Base-by-base conservation (phyloP, 1,284 basidiomycete genomes). In the Lignosus rhinocerotis region DNA sequence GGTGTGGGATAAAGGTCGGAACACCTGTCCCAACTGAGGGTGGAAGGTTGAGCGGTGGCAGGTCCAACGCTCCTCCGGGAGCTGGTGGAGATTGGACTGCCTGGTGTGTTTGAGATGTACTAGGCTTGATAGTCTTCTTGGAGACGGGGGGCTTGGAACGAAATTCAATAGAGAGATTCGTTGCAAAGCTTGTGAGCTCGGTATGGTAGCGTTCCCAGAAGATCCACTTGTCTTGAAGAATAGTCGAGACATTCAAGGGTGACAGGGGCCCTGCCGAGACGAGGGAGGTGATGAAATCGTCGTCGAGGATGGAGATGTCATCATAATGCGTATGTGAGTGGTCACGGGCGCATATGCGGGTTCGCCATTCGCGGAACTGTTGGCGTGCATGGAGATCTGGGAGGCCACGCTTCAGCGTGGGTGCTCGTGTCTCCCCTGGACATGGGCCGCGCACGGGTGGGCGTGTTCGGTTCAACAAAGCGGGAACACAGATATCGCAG, bases 361-460 rank as follows among this genome's bases (percentile, higher is more conserved):
- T 12, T 6, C 63, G 44, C 63, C 63, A 65, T 31, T 46, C 31
- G 11, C 42, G 19, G 4, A 65, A 53, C n/a, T n/a, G 11, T 1
- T 9, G 9, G 41, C 53, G 39, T 0, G 53, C 54, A 1, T 8
- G 25, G 12, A 25, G 16, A 25, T 60, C 58, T n/a, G 51, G 48
- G 4, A 42, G 12, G 12, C 53, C 59, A 17, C 43, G 38, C 17
- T 44, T 41, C 16, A n/a, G 44, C 33, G 79, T 83, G 32, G 19
- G 31, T 2, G 17, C 32, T 1, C 47, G 47, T 19, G n/a, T 12
- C 19, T 36, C 32, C 10, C 14, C 30, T 1, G 9, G 6, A 21
- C 21, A 17, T 25, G 16, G 2, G 38, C 50, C 33, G 9, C 25
- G 25, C 25, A 25, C 2, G 25, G 2, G 25, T 4, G 65, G 56